Evolutionary conservation across 1,139 yeast genomes (phyloP).

Genomic region (Candida neerlandica): DNA sequence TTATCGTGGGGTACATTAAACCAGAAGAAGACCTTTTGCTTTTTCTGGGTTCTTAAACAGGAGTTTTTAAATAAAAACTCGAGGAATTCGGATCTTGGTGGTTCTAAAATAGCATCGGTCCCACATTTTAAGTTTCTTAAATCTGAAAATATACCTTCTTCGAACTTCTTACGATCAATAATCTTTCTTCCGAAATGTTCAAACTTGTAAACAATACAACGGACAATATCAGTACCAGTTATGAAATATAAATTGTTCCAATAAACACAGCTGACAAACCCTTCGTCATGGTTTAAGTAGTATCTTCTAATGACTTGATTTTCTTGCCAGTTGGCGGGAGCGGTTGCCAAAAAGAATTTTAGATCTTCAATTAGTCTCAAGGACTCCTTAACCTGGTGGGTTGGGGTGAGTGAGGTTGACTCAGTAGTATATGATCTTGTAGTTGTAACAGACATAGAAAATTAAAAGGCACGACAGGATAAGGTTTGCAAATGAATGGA

Average conservation of each 20-base stretch:
- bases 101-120: conserved; percentile 83
- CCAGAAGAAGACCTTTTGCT: conserved; percentile 97
- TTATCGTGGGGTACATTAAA: conserved; percentile 94
- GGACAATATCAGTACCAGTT: conserved; percentile 95
- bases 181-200: conserved; percentile 88
- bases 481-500: too few species aligned
- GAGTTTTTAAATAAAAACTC: conserved; percentile 83
- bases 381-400: conserved; percentile 44
- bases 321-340: conserved; percentile 93
- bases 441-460: conserved; percentile 2
- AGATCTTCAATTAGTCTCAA: conserved; percentile 71
- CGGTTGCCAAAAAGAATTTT: conserved; percentile 84
- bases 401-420: neutral
- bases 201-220: conserved; percentile 87
- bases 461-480: neutral
- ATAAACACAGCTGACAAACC: conserved; percentile 85
- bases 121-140: conserved; percentile 85
- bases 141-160: conserved; percentile 94
- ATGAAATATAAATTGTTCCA: conserved; percentile 92
- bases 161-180: conserved; percentile 87
- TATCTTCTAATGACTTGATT: conserved; percentile 86
- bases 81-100: conserved; percentile 83
- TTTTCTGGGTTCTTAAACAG: conserved; percentile 92
- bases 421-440: conserved; percentile 4
- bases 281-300: conserved; percentile 85